Evolutionary conservation across 2,329 filamentous ascomycete species (phyloP), one percentile per base, ranked within the genome.

Genomic region (Fonsecaea pugnacius): DNA sequence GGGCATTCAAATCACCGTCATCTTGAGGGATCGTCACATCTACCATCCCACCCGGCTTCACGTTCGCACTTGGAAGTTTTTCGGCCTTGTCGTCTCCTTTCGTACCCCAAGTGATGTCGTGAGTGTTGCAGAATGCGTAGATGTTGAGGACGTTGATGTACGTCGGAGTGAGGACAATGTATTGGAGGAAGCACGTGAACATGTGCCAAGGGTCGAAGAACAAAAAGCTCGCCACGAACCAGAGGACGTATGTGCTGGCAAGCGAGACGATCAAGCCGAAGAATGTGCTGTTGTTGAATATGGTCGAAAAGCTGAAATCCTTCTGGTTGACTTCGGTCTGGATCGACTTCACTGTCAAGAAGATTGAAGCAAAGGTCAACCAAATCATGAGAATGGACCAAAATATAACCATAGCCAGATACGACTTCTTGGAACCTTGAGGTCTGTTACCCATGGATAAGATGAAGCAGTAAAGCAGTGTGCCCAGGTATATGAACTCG

Each of bases 151-250:
- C 93, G 78, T 98, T 99, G 81, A 96, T 96, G 80, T 96, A 99
- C 0, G 93, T 96, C 0, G 95, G 95, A 0, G 93, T 96, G 63
- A 99, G 85, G 48, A 98, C 86, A 72, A 98, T 88, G 77, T 99
- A 99, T 85, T 98, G 95, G 55, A 92, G 77, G 78, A 98, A 92
- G 58, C 80, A 87, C n/a, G 95, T 98, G 77, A 96, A 85, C 92
- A 99, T 98, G 80, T 99, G 95, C 94, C 95, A 99, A 3, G 95
- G 95, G 76, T 99, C 95, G 77, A 98, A 88, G 88, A 98, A 98
- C 70, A 99, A 83, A 70, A 99, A 83, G 8, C 92, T 96, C 0
- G 92, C 90, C 57, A 99, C 79, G 65, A 98, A 85, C 90, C 93
- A 99, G 73, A 99, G 88, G 67, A 96, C 84, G 75, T 95, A 99